Evolutionary conservation across 192 early-diverging fungal species (phyloP).

Genomic region (Lobosporangium transversale): DNA sequence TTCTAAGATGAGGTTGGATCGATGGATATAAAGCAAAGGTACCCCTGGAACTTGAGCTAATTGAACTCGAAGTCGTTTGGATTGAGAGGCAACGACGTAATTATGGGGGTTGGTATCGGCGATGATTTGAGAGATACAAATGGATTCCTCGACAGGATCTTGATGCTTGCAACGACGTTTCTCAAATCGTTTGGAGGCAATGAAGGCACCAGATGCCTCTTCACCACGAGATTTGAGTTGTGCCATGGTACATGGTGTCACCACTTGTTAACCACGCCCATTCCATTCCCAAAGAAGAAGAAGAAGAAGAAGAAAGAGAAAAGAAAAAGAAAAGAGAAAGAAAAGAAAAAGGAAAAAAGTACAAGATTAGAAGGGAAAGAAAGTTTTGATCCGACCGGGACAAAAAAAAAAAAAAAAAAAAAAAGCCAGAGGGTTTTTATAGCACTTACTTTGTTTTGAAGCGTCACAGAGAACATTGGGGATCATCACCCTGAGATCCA

Average conservation of each 20-base stretch:
- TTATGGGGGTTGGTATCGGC: constrained; percentile 77
- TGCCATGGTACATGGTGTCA: constrained; percentile 79
- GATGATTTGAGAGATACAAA: constrained; percentile 83
- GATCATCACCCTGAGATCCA: constrained; percentile 71
- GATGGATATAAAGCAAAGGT: constrained; percentile 87
- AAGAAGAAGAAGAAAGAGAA: constrained; percentile 14
- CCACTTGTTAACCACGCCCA: constrained; percentile 49
- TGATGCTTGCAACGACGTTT: constrained; percentile 83
- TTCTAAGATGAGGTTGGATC: constrained; percentile 83
- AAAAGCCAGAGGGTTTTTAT: too few relatives aligned
- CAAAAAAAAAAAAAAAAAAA: too few relatives aligned
- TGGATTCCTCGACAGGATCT: constrained; percentile 65
- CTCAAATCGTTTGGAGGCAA: constrained; percentile 76
- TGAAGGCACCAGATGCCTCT: constrained; percentile 66
- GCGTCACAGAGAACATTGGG: constrained; percentile 71
- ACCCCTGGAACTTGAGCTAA: constrained; percentile 81
- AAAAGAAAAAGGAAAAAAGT: not conserved
- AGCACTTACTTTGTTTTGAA: constrained; percentile 76
- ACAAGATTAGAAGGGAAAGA: too few relatives aligned
- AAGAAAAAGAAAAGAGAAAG: not conserved
- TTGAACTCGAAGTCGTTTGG: constrained; percentile 66
- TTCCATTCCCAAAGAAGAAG: constrained; percentile 4
- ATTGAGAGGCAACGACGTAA: constrained; percentile 89
- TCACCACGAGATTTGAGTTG: constrained; percentile 75
- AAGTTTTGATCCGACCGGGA: too few relatives aligned